Evolutionary conservation across 2,329 filamentous ascomycete species (phyloP).

Genomic region (Trichoderma aggressivum): DNA sequence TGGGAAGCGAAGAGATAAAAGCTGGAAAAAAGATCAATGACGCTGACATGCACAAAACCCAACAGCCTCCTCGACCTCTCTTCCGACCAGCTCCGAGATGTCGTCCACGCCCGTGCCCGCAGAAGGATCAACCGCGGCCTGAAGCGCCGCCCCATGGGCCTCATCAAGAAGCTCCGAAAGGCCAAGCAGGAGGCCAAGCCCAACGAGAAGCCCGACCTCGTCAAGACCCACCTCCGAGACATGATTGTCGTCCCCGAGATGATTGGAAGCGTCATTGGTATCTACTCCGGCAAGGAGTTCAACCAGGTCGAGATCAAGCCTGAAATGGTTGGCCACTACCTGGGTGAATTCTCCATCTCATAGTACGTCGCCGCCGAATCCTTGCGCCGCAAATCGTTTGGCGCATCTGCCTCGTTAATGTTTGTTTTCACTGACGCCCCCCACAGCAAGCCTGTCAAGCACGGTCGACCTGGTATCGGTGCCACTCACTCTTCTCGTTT

Average conservation of each 20-base stretch:
- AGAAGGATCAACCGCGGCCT: slow-evolving; percentile 99
- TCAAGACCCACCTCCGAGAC: slow-evolving; percentile 99
- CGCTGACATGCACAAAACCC: neutral
- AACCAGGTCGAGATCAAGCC: slow-evolving; percentile 99
- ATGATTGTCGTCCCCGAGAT: slow-evolving; percentile 99
- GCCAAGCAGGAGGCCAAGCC: slow-evolving; percentile 98
- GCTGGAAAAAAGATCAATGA: neutral
- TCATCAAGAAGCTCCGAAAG: slow-evolving; percentile 99
- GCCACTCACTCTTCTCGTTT: slow-evolving; percentile 99
- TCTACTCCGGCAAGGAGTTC: slow-evolving; percentile 99
- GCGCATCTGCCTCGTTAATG: neutral
- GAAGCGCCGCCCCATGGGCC: slow-evolving; percentile 99
- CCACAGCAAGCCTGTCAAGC: slow-evolving; percentile 96
- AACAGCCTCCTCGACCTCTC: slow-evolving; percentile 94
- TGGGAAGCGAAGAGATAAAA: neutral
- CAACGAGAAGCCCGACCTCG: slow-evolving; percentile 99
- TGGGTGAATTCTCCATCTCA: slow-evolving; percentile 99
- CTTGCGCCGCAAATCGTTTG: neutral
- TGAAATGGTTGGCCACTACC: slow-evolving; percentile 99
- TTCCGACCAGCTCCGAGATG: slow-evolving; percentile 97
- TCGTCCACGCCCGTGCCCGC: slow-evolving; percentile 97
- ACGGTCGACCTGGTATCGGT: slow-evolving; percentile 99
- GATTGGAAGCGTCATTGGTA: slow-evolving; percentile 97
- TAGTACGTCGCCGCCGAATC: slow-evolving; percentile 66
- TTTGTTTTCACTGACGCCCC: slow-evolving; percentile 45